Percentiles rank a stretch among this genome's conserved stretches.
phyloP scores from a whole-genome alignment of 139 green algal species.

The Eudorina sp. region DNA sequence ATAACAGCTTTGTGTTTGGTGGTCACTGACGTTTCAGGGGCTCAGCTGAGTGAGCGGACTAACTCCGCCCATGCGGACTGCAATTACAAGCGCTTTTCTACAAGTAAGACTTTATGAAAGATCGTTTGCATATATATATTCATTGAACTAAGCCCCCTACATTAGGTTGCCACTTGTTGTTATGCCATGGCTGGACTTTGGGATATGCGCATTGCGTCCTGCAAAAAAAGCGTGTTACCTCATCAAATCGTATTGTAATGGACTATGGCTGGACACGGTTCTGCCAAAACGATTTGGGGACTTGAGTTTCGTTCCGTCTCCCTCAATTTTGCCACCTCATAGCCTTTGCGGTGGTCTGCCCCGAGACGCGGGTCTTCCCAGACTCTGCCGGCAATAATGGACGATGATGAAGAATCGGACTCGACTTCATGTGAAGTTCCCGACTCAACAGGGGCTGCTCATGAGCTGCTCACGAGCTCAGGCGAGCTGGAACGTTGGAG shows the following conservation, averaged over 20 bases:
- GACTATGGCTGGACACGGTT: too few relatives aligned
- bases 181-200: neutral
- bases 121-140: too few relatives aligned
- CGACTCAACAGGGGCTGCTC: neutral
- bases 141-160: neutral
- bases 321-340: neutral
- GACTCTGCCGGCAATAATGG: neutral
- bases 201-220: too few relatives aligned
- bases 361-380: neutral
- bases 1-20: too few relatives aligned
- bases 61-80: neutral
- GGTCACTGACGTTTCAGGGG: too few relatives aligned
- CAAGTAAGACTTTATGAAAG: neutral
- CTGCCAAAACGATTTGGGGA: neutral
- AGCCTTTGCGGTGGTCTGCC: neutral
- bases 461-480: neutral
- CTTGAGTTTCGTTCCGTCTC: neutral
- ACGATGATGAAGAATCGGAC: neutral
- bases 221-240: too few relatives aligned
- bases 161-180: neutral
- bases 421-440: neutral
- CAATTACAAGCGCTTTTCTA: neutral
- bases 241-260: too few relatives aligned
- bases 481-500: neutral
- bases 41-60: neutral